Evolutionary conservation across 371 early-diverging fungal genomes (phyloP).

Genomic region (Coemansia sp.): DNA sequence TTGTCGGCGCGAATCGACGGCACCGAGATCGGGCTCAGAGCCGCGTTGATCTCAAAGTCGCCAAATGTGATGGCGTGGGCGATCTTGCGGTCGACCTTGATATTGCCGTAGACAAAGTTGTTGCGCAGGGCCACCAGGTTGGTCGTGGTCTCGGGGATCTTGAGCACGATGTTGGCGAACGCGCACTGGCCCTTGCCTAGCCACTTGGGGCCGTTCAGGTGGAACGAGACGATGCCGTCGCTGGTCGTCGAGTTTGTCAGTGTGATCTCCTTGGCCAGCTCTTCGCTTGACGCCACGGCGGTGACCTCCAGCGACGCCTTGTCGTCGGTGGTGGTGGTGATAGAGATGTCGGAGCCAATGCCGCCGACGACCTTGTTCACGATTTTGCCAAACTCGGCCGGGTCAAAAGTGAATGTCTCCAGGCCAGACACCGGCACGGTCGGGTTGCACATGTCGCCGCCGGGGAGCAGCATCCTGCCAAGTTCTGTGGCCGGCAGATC

Average conservation of each 20-base stretch:
- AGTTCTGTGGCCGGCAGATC: slow-evolving; percentile 17
- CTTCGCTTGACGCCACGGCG: slow-evolving; percentile 35
- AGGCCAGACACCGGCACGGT: slow-evolving; percentile 29
- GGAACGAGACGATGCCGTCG: slow-evolving; percentile 35
- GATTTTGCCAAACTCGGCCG: slow-evolving; percentile 34
- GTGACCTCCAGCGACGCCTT: slow-evolving; percentile 31
- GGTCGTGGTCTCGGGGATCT: slow-evolving; percentile 25
- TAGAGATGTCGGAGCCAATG: slow-evolving; percentile 38
- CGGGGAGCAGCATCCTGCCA: slow-evolving; percentile 9
- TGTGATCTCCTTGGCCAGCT: slow-evolving; percentile 37
- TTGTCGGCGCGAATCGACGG: slow-evolving; percentile 34
- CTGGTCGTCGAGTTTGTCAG: slow-evolving; percentile 20
- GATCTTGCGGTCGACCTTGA: slow-evolving; percentile 31
- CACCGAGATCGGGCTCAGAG: slow-evolving; percentile 22
- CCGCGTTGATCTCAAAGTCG: slow-evolving; percentile 35
- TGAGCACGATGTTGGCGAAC: slow-evolving; percentile 32
- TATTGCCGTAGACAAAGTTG: slow-evolving; percentile 36
- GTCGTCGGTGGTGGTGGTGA: slow-evolving; percentile 22
- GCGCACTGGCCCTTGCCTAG: slow-evolving; percentile 37
- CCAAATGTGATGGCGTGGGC: slow-evolving; percentile 37
- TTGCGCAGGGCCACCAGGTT: slow-evolving; percentile 23
- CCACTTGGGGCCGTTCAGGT: slow-evolving; percentile 43
- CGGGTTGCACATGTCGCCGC: slow-evolving; percentile 34
- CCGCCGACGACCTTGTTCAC: slow-evolving; percentile 30
- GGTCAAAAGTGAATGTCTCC: slow-evolving; percentile 24